Conservation (phyloP, 306 rosid genomes). For the Quercus cerris region DNA sequence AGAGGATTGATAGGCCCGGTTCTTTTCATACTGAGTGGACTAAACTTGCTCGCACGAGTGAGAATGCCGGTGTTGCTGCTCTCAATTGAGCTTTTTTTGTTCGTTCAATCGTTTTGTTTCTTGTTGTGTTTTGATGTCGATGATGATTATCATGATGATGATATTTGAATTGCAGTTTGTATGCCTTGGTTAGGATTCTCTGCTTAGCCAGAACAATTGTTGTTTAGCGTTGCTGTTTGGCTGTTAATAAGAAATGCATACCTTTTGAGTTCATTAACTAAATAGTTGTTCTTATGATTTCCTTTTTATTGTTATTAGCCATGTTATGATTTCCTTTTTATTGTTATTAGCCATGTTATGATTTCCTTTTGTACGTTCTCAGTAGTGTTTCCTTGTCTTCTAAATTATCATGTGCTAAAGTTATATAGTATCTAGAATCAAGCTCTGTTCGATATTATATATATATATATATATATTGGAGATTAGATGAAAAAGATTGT, state of each 20-base stretch:
- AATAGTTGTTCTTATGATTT: background rate
- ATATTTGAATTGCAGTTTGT: constrained; percentile 30
- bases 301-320: background rate
- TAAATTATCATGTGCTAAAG: background rate
- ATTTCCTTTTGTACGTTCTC: background rate
- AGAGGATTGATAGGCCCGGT: constrained; percentile 79
- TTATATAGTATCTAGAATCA: background rate
- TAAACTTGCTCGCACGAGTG: constrained; percentile 63
- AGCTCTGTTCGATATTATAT: too few species aligned
- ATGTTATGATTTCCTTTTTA: background rate
- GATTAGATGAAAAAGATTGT: background rate
- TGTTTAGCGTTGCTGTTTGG: constrained; percentile 28
- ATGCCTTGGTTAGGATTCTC: constrained; percentile 37
- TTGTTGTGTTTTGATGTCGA: constrained; percentile 19
- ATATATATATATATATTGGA: too few species aligned
- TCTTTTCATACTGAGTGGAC: constrained; percentile 93
- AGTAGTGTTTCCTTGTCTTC: background rate
- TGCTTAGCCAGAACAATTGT: constrained; percentile 34
- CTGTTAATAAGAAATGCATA: constrained; percentile 49
- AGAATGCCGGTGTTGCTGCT: constrained; percentile 50
- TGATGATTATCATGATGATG: background rate
- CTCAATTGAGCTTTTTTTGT: constrained; percentile 42
- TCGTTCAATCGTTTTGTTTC: constrained; percentile 20
- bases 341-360: background rate
- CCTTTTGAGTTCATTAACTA: constrained; percentile 25